Evolutionary conservation across 208 protist species (phyloP).

Genomic region (Crithidia fasciculata): DNA sequence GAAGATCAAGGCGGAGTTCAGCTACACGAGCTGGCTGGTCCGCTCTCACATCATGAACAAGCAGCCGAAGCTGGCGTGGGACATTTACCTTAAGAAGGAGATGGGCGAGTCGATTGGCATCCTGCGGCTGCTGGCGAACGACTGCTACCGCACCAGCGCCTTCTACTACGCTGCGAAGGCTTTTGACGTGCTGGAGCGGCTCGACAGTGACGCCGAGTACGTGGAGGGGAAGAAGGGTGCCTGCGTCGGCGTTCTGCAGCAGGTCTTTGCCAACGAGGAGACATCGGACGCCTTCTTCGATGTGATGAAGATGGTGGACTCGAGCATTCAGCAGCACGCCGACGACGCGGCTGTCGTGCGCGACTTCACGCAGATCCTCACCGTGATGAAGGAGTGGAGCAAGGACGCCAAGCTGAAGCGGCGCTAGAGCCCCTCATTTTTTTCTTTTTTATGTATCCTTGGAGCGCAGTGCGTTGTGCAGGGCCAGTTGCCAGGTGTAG

Average conservation of each 20-base stretch:
- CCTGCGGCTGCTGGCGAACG: conserved; percentile 97
- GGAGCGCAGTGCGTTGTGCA: no score
- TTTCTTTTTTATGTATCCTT: conserved; percentile 22
- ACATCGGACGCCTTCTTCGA: conserved; percentile 87
- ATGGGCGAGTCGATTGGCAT: conserved; percentile 94
- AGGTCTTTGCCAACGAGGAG: conserved; percentile 93
- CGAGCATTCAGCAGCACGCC: conserved; percentile 76
- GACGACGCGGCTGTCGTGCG: conserved; percentile 55
- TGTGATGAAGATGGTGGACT: conserved; percentile 93
- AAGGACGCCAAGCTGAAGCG: conserved; percentile 90
- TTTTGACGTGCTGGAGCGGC: conserved; percentile 97
- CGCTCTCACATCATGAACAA: conserved; percentile 95
- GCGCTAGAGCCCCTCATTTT: conserved; percentile 26
- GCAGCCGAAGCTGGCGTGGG: conserved; percentile 95
- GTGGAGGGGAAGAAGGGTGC: conserved; percentile 97
- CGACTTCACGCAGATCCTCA: conserved; percentile 87
- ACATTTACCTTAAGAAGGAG: conserved; percentile 97
- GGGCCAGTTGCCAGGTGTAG: no score
- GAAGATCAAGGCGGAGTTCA: conserved; percentile 92
- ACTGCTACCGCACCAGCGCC: conserved; percentile 95
- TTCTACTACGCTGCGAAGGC: conserved; percentile 98
- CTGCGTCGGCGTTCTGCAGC: conserved; percentile 96
- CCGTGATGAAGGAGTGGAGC: conserved; percentile 94
- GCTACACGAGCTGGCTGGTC: conserved; percentile 94
- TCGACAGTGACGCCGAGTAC: conserved; percentile 95